A percentile compares a stretch with the other conserved stretches of the same genome.
phyloP scores from a whole-genome alignment of 208 protist species.

The Trypanosoma vivax region DNA sequence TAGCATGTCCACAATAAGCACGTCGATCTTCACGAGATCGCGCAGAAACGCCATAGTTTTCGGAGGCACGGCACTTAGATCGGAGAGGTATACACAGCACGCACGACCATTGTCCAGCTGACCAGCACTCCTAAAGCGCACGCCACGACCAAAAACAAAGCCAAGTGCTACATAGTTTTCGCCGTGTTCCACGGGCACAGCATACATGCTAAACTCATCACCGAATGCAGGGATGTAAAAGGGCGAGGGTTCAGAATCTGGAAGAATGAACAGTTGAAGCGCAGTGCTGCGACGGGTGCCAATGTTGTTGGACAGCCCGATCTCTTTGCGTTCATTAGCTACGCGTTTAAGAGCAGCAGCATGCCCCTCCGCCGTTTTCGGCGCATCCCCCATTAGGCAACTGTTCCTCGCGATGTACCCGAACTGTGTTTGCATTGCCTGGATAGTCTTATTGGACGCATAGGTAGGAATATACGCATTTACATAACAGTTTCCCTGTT shows the following conservation, averaged over 20 bases:
- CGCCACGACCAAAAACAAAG: slow-evolving; percentile 74
- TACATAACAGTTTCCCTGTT: slow-evolving; percentile 35
- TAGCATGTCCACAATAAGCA: slow-evolving; percentile 73
- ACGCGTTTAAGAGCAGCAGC: neutral
- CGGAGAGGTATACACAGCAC: slow-evolving; percentile 83
- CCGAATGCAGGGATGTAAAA: slow-evolving; percentile 47
- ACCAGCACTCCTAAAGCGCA: slow-evolving; percentile 44
- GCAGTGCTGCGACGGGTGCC: slow-evolving; percentile 78
- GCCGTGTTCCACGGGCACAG: slow-evolving; percentile 76
- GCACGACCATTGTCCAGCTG: slow-evolving; percentile 12
- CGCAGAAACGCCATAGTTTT: slow-evolving; percentile 54
- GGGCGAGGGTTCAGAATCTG: slow-evolving; percentile 23
- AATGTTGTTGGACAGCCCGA: slow-evolving; percentile 44
- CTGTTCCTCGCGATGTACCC: slow-evolving; percentile 81
- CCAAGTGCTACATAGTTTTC: slow-evolving; percentile 69
- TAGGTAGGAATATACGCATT: slow-evolving; percentile 76
- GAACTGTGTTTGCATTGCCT: slow-evolving; percentile 29
- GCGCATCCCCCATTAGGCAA: slow-evolving; percentile 29
- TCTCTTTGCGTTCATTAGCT: slow-evolving; percentile 2
- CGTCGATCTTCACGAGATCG: slow-evolving; percentile 75
- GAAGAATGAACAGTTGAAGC: slow-evolving; percentile 63
- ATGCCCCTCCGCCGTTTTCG: slow-evolving; percentile 21
- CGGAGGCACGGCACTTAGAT: slow-evolving; percentile 48
- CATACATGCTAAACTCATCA: slow-evolving; percentile 44
- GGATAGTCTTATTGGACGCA: slow-evolving; percentile 36